Percentiles rank a stretch among this genome's conserved stretches.
Conservation (phyloP, 75 land plant genomes). For the Cunninghamia lanceolata region DNA sequence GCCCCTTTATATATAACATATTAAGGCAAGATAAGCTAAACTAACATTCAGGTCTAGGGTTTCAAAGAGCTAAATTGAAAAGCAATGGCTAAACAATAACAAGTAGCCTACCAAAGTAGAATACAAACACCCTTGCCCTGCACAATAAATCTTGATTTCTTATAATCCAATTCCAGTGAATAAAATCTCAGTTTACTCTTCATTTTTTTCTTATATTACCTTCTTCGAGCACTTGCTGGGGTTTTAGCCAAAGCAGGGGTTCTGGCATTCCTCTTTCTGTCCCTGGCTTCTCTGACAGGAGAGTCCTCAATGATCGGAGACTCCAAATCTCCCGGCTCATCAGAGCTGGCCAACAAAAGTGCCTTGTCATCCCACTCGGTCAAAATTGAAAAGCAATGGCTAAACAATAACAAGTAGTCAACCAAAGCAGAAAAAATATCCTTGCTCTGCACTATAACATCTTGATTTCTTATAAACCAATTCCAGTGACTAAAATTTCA, state of each 20-base stretch:
- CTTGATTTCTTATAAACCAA: neutral
- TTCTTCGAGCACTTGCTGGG: constrained; percentile 35
- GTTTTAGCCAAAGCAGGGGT: constrained; percentile 43
- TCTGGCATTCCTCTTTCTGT: constrained; percentile 30
- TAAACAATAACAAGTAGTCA: neutral
- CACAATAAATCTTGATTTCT: neutral
- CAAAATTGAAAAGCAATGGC: constrained; percentile 16
- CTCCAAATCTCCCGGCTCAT: neutral
- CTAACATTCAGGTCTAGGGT: neutral
- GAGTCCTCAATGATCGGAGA: constrained; percentile 53
- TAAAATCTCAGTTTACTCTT: neutral
- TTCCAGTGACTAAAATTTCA: neutral
- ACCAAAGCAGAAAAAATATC: neutral
- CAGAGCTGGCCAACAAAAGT: constrained; percentile 53
- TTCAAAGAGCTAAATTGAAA: neutral
- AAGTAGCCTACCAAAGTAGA: neutral
- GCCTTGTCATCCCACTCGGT: constrained; percentile 98
- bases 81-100: neutral
- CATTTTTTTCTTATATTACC: constrained; percentile 13
- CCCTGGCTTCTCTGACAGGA: constrained; percentile 43
- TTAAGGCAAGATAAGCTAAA: neutral
- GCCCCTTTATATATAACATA: neutral
- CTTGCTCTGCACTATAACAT: neutral
- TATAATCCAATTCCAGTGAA: neutral
- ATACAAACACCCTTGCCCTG: neutral